Evolutionary conservation across 1,139 yeast genomes (phyloP).

Genomic region (Starmera stellimalicola): DNA sequence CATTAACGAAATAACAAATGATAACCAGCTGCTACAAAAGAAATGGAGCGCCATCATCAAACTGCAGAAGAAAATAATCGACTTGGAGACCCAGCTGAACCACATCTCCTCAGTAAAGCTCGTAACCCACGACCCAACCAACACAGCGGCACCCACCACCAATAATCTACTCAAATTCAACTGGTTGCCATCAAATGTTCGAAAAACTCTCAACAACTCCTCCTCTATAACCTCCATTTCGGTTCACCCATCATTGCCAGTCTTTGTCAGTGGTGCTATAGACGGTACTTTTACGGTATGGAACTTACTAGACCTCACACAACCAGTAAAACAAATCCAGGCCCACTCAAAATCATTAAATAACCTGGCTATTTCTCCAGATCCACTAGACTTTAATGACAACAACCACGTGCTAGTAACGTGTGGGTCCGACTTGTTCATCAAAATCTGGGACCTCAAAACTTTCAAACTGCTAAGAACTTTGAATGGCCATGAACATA

Average conservation of each 20-base stretch:
- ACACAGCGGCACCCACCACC: slow-evolving; percentile 11
- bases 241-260: slow-evolving; percentile 67
- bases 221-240: slow-evolving; percentile 55
- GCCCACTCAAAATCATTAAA: slow-evolving; percentile 76
- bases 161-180: slow-evolving; percentile 28
- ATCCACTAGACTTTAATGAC: slow-evolving; percentile 20
- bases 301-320: slow-evolving; percentile 57
- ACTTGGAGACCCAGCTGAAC: slow-evolving; percentile 28
- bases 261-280: slow-evolving; percentile 56
- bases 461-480: slow-evolving; percentile 51
- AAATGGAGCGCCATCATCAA: slow-evolving; percentile 87
- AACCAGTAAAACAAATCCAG: slow-evolving; percentile 57
- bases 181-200: slow-evolving; percentile 64
- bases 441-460: slow-evolving; percentile 57
- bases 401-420: slow-evolving; percentile 35
- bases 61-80: slow-evolving; percentile 66
- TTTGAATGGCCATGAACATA: slow-evolving; percentile 84
- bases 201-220: slow-evolving; percentile 45
- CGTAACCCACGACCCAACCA: slow-evolving; percentile 2
- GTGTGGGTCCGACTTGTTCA: slow-evolving; percentile 65
- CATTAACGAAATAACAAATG: slow-evolving; percentile 13
- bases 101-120: slow-evolving; percentile 9
- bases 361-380: slow-evolving; percentile 45
- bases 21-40: slow-evolving; percentile 49
- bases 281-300: slow-evolving; percentile 72